Evolutionary conservation across 2,329 filamentous ascomycete species (phyloP).

Genomic region (Tolypocladium amazonense): DNA sequence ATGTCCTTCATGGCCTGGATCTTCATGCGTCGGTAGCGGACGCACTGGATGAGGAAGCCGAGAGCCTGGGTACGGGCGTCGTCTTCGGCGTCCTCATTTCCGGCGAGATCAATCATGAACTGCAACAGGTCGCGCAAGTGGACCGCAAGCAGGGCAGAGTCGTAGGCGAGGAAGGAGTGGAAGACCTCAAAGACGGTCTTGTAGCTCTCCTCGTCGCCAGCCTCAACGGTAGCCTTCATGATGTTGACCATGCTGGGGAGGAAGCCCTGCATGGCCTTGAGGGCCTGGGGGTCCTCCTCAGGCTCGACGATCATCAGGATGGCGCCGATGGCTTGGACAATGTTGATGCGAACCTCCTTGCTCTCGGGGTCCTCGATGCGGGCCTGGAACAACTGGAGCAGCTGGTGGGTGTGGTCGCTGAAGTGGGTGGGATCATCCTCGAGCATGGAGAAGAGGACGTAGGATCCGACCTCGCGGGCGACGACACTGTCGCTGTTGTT

Average conservation of each 20-base stretch:
- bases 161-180: constrained; percentile 86
- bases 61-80: constrained; percentile 84
- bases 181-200: constrained; percentile 94
- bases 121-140: constrained; percentile 85
- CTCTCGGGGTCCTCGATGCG: constrained; percentile 88
- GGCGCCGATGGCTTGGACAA: constrained; percentile 79
- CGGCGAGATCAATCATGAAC: constrained; percentile 85
- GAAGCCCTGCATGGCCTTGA: constrained; percentile 67
- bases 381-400: constrained; percentile 74
- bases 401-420: constrained; percentile 65
- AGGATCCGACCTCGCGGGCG: constrained; percentile 83
- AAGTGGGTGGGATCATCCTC: constrained; percentile 82
- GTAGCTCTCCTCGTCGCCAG: constrained; percentile 74
- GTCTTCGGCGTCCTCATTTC: constrained; percentile 67
- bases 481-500: constrained; percentile 63
- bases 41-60: constrained; percentile 85
- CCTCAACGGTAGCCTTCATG: constrained; percentile 72
- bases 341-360: constrained; percentile 88
- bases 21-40: constrained; percentile 90
- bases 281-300: constrained; percentile 67
- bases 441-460: constrained; percentile 84
- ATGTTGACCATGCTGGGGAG: constrained; percentile 84
- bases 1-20: constrained; percentile 79
- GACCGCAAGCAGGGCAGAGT: constrained; percentile 68
- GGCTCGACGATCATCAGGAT: constrained; percentile 80